A percentile compares a stretch with the other conserved stretches of the same genome.
These are phyloP conservation scores for Telfairia occidentalis DNA, from an alignment of 331 rosid species.

Conservation along the genomic window DNA sequence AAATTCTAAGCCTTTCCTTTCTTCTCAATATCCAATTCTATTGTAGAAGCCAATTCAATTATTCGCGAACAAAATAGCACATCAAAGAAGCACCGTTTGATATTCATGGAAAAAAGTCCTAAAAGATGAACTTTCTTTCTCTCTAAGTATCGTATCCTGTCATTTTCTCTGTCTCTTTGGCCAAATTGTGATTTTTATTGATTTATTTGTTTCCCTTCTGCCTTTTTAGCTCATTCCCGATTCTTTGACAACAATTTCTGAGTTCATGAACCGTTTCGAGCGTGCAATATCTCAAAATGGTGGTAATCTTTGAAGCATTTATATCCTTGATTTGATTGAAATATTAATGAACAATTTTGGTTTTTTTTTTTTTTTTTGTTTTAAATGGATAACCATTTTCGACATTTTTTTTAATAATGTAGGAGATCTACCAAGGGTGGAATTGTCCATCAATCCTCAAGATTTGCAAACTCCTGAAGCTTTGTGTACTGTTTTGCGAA, in stretches of 20 bases:
- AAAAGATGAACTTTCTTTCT: not conserved
- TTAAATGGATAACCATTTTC: too few species aligned
- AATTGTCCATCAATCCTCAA: conserved; percentile 62
- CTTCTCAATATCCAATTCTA: too few species aligned
- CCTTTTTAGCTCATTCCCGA: conserved; percentile 68
- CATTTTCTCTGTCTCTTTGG: conserved; percentile 14
- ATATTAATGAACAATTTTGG: conserved; percentile 9
- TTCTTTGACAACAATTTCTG: conserved; percentile 53
- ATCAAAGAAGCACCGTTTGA: not conserved
- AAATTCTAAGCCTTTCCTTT: not conserved
- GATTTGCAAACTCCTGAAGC: conserved; percentile 75
- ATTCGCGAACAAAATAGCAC: not conserved
- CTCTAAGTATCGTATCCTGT: conserved; percentile 24
- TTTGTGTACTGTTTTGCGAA: conserved; percentile 57
- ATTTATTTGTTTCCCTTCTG: not conserved
- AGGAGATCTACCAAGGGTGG: conserved; percentile 34
- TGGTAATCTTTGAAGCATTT: conserved; percentile 14
- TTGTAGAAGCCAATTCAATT: not conserved
- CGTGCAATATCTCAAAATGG: conserved; percentile 55
- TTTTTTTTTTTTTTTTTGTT: not conserved
- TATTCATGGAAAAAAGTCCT: not conserved
- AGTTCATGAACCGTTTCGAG: conserved; percentile 79
- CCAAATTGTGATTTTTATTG: not conserved
- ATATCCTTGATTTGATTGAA: not conserved
- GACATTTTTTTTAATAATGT: conserved; percentile 18